phyloP scores from a whole-genome alignment of 2,329 filamentous ascomycete genomes.

The Diaporthe citri region DNA sequence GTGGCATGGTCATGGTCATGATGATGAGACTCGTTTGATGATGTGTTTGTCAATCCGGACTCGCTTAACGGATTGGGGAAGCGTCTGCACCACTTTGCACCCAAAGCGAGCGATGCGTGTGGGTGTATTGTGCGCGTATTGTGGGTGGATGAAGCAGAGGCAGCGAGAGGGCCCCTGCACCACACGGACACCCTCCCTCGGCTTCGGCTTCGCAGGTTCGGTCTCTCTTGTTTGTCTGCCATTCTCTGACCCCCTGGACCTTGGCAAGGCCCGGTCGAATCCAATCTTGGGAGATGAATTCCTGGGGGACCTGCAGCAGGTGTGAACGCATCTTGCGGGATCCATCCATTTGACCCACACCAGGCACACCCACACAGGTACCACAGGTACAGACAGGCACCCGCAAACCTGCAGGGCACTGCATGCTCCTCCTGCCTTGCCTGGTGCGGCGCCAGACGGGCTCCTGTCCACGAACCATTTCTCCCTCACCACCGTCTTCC shows the following conservation, averaged over 20 bases:
- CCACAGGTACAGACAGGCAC: not conserved
- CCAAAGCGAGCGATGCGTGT: not conserved
- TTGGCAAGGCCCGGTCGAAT: conserved; percentile 10
- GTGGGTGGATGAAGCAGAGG: not conserved
- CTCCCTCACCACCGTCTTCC: conserved; percentile 29
- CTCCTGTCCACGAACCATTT: conserved; percentile 38
- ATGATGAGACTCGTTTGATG: conserved; percentile 30
- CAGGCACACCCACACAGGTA: not conserved
- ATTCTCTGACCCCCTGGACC: conserved; percentile 4
- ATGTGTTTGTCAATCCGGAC: conserved; percentile 10
- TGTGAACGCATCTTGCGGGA: conserved; percentile 24
- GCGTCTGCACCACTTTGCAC: not conserved
- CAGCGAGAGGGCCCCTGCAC: conserved; percentile 3
- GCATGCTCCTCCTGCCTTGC: conserved; percentile 26
- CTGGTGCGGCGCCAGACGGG: conserved; percentile 24
- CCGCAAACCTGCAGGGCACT: conserved; percentile 17
- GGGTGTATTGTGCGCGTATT: not conserved
- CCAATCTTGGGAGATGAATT: conserved; percentile 25
- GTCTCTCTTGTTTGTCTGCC: conserved; percentile 6
- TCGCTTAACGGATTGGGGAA: conserved; percentile 20
- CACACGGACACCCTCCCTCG: conserved; percentile 28
- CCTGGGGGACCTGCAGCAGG: conserved; percentile 34
- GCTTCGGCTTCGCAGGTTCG: conserved; percentile 29
- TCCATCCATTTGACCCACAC: conserved; percentile 19
- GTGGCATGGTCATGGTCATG: conserved; percentile 16